Percentiles rank a stretch among this genome's conserved stretches.
phyloP scores from a whole-genome alignment of 139 green algal genomes.

The Micractinium conductrix region DNA sequence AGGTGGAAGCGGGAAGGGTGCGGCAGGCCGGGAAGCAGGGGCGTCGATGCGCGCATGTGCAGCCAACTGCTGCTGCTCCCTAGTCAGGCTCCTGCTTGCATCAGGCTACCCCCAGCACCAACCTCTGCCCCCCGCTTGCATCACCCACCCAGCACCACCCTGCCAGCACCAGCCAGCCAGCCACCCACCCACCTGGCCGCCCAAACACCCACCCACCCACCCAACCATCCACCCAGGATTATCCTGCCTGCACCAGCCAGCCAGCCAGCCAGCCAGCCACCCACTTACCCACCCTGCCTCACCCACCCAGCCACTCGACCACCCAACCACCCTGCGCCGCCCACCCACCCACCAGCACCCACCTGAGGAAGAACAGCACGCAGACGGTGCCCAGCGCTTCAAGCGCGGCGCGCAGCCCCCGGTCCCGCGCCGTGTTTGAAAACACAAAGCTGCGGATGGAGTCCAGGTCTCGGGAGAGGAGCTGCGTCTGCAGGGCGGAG shows the following conservation, averaged over 20 bases:
- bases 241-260: no score
- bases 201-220: no score
- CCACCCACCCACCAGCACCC: background rate
- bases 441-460: constrained; percentile 85
- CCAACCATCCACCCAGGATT: no score
- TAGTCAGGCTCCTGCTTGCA: no score
- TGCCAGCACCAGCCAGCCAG: no score
- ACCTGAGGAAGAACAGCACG: constrained; percentile 59
- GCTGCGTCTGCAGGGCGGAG: no score
- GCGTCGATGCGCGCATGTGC: background rate
- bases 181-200: no score
- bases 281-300: constrained; percentile 54
- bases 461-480: constrained; percentile 86
- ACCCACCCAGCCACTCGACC: constrained; percentile 31
- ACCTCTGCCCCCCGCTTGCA: no score
- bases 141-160: no score
- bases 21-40: background rate
- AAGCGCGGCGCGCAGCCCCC: constrained; percentile 75
- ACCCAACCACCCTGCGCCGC: background rate
- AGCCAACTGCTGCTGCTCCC: no score
- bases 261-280: no score
- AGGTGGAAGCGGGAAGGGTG: background rate
- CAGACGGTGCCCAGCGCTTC: constrained; percentile 75
- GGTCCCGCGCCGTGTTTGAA: constrained; percentile 78
- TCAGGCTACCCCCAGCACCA: no score